Evolutionary conservation across 441 rosid species (phyloP).

Genomic region (Populus hybrid): DNA sequence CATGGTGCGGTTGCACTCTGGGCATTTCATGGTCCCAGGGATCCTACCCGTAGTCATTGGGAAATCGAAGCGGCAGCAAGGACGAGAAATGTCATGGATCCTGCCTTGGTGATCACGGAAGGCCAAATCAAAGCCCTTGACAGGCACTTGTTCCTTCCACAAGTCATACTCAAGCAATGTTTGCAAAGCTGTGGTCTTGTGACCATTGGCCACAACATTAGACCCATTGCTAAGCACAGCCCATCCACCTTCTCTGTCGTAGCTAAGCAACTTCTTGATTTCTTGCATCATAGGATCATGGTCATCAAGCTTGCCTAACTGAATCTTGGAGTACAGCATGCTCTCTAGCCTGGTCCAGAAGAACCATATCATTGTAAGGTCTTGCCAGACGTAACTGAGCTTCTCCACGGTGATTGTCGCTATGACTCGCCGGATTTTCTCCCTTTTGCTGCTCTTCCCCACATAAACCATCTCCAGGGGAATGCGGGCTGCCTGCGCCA

Average conservation of each 20-base stretch:
- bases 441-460: slow-evolving; percentile 65
- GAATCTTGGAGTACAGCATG: slow-evolving; percentile 70
- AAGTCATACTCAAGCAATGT: slow-evolving; percentile 37
- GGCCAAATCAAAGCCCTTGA: slow-evolving; percentile 46
- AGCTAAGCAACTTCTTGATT: slow-evolving; percentile 54
- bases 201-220: slow-evolving; percentile 43
- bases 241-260: slow-evolving; percentile 73
- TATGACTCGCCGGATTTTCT: slow-evolving; percentile 38
- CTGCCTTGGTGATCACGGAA: slow-evolving; percentile 44
- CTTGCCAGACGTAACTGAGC: slow-evolving; percentile 46
- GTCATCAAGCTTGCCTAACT: slow-evolving; percentile 38
- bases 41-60: slow-evolving; percentile 42
- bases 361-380: slow-evolving; percentile 57
- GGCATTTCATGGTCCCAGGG: slow-evolving; percentile 54
- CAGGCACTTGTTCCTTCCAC: slow-evolving; percentile 44
- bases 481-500: slow-evolving; percentile 50
- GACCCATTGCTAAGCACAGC: slow-evolving; percentile 54
- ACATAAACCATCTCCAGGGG: slow-evolving; percentile 66
- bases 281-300: slow-evolving; percentile 56
- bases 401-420: slow-evolving; percentile 41
- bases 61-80: slow-evolving; percentile 55
- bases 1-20: slow-evolving; percentile 60
- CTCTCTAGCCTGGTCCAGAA: slow-evolving; percentile 79
- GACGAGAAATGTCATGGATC: slow-evolving; percentile 43
- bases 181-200: slow-evolving; percentile 41